A percentile compares a stretch with the other conserved stretches of the same genome.
These are phyloP conservation scores for Phoma sp. DNA, from an alignment of 2,329 filamentous ascomycete genomes.

Conservation along the genomic window DNA sequence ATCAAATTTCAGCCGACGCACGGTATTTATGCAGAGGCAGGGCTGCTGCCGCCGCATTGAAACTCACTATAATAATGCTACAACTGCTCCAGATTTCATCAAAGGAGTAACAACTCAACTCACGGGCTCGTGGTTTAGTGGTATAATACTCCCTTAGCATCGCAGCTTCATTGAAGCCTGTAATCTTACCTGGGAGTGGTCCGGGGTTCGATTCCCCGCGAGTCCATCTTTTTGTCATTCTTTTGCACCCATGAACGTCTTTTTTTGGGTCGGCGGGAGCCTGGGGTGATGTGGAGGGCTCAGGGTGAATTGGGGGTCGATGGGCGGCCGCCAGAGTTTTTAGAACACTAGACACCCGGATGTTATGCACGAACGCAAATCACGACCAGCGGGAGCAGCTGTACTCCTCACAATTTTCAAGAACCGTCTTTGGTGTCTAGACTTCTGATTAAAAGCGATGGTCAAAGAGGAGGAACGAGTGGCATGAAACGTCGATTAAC, in stretches of 20 bases:
- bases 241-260: not conserved
- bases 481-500: too few relatives aligned
- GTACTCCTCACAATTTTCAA: not conserved
- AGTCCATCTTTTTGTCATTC: not conserved
- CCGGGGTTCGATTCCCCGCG: conserved; percentile 18
- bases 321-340: not conserved
- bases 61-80: too few relatives aligned
- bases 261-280: not conserved
- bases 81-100: too few relatives aligned
- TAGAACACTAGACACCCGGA: not conserved
- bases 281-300: not conserved
- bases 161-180: not conserved
- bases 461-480: too few relatives aligned
- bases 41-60: too few relatives aligned
- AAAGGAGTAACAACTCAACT: too few relatives aligned
- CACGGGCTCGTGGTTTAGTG: conserved; percentile 30
- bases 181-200: conserved; percentile 16
- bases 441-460: too few relatives aligned
- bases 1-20: too few relatives aligned
- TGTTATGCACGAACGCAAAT: not conserved
- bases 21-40: too few relatives aligned
- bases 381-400: not conserved
- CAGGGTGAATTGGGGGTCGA: not conserved
- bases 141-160: conserved; percentile 32
- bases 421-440: not conserved